Evolutionary conservation across 2,329 filamentous ascomycete genomes (phyloP), one percentile per base, ranked within the genome.

Genomic region (Aspergillus brasiliensis): DNA sequence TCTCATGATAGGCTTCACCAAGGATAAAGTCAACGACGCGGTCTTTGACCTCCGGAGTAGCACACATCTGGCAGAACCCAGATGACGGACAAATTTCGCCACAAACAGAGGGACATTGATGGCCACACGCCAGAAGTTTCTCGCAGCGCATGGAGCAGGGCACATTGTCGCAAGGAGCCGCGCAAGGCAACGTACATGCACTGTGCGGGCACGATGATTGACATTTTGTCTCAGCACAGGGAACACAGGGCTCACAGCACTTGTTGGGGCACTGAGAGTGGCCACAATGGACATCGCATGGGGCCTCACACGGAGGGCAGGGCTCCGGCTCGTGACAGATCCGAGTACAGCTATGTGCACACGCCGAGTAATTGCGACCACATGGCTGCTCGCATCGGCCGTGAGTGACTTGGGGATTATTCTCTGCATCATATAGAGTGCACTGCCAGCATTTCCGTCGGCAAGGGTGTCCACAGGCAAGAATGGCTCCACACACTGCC

Each of bases 71-170:
- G 66, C 88, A 91, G 65, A 80, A 86, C 0, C 61, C 65, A 2
- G 58, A 34, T 1, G 70, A 51, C 0, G 86, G 88, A 60, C 88
- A 91, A 0, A 59, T 59, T 67, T 91, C 88, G 1, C 88, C 88
- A 64, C 88, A 91, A 2, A 89, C 62, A 0, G 84, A 85, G 0
- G 87, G 87, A 85, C 90, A 71, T 77, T 79, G 83, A 69, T 91
- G 87, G 0, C 84, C 84, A 67, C 88, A 91, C 0, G 25, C 17
- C 3, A 91, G 71, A 0, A 59, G 15, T 27, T 83, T 77, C 3
- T 76, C 67, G 67, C 89, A 92, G 8, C 88, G 79, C 64, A 80
- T 71, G 1, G 82, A 83, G 69, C 88, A 92, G 1, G 89, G 89
- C 0, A 90, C 68, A 74, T 85, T 83, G 63, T 89, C 79, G 68